A percentile compares a stretch with the other conserved stretches of the same genome.
These are phyloP conservation scores for Fusarium poae DNA, from an alignment of 2,329 filamentous ascomycete species.

Conservation along the genomic window DNA sequence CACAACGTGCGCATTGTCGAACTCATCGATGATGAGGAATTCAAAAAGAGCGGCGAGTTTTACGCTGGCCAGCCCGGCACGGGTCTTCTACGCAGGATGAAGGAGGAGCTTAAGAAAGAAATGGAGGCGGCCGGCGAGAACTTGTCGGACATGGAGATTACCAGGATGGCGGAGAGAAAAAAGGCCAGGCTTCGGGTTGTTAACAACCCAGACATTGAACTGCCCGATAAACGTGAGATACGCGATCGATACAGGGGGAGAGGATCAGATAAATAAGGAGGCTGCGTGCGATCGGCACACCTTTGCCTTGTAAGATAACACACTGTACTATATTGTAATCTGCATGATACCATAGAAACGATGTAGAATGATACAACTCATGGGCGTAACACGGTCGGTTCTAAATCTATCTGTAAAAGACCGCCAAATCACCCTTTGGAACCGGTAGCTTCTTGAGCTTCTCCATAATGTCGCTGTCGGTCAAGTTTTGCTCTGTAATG, in stretches of 20 bases:
- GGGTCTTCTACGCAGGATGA: constrained; percentile 61
- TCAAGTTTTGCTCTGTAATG: constrained; percentile 79
- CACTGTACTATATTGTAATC: constrained; percentile 50
- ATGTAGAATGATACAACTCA: constrained; percentile 39
- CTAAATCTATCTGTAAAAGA: constrained; percentile 63
- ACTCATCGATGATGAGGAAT: constrained; percentile 69
- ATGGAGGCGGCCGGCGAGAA: constrained; percentile 51
- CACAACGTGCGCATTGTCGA: constrained; percentile 73
- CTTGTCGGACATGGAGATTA: constrained; percentile 50
- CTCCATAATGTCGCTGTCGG: constrained; percentile 77
- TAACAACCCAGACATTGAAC: constrained; percentile 59
- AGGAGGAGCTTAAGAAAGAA: constrained; percentile 54
- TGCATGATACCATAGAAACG: constrained; percentile 49
- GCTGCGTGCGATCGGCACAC: neutral
- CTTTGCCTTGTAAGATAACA: constrained; percentile 40
- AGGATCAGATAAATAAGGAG: constrained; percentile 21
- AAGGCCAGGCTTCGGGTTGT: constrained; percentile 49
- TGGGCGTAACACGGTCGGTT: constrained; percentile 15
- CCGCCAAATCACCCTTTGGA: constrained; percentile 65
- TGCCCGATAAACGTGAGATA: constrained; percentile 55
- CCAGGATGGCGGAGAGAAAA: constrained; percentile 37
- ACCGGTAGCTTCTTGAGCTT: constrained; percentile 71
- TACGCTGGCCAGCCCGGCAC: constrained; percentile 68
- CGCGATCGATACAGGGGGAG: constrained; percentile 44
- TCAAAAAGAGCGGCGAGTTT: constrained; percentile 60